Conservation (phyloP, 2,329 filamentous ascomycete species). For the Furcasterigmium sp. region DNA sequence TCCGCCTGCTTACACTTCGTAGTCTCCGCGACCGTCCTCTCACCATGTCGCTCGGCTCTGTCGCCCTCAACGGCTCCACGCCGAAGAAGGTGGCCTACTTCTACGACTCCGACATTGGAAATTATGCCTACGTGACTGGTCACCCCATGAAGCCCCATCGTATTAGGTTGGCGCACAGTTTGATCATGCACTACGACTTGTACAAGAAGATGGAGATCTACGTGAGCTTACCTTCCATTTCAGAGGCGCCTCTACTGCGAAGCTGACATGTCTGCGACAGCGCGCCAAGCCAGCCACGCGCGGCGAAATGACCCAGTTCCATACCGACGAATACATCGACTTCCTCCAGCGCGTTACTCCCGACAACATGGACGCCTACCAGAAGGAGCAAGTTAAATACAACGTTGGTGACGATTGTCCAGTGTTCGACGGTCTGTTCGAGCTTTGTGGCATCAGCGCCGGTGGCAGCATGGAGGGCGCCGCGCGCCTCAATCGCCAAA, state of each 20-base stretch:
- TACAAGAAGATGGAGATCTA: conserved; percentile 98
- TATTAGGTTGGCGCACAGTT: conserved; percentile 87
- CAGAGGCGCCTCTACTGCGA: conserved; percentile 18
- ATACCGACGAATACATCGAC: conserved; percentile 92
- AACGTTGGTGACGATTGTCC: conserved; percentile 97
- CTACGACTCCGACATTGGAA: conserved; percentile 96
- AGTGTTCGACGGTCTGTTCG: conserved; percentile 95
- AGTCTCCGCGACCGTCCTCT: not conserved
- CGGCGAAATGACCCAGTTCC: conserved; percentile 89
- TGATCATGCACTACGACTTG: conserved; percentile 93
- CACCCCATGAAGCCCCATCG: conserved; percentile 99
- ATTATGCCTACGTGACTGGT: conserved; percentile 93
- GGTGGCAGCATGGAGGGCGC: conserved; percentile 93
- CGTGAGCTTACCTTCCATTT: conserved; percentile 41
- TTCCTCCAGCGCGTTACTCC: conserved; percentile 94
- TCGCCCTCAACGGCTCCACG: conserved; percentile 39
- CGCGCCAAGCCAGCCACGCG: conserved; percentile 81
- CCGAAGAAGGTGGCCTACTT: conserved; percentile 92
- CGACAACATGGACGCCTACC: conserved; percentile 94
- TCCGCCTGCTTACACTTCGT: too few species aligned
- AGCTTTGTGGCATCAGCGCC: conserved; percentile 92
- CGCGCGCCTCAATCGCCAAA: conserved; percentile 79
- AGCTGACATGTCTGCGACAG: conserved; percentile 32
- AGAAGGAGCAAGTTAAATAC: conserved; percentile 86
- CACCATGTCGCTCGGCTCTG: conserved; percentile 30